phyloP scores from a whole-genome alignment of 306 rosid species.

The Comarum palustre region DNA sequence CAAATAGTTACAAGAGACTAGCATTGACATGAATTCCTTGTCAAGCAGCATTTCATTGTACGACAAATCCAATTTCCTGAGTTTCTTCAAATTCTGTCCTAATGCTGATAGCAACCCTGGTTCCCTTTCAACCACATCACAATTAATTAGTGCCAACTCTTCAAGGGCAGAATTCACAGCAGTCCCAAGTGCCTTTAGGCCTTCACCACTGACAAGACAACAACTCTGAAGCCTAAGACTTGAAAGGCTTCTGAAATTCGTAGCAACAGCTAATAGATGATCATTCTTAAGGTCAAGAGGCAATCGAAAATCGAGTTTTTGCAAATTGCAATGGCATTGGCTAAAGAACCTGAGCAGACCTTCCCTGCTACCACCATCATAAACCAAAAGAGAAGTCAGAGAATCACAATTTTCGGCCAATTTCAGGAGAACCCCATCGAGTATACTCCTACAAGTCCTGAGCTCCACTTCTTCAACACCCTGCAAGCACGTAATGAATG shows the following conservation, averaged over 20 bases:
- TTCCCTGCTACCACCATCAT: conserved; percentile 84
- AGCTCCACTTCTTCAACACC: conserved; percentile 59
- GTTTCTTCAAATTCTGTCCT: conserved; percentile 65
- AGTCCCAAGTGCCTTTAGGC: conserved; percentile 50
- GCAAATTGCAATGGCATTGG: conserved; percentile 35
- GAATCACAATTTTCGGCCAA: conserved; percentile 49
- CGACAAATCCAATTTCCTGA: conserved; percentile 73
- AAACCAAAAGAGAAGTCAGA: conserved; percentile 56
- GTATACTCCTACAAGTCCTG: conserved; percentile 70
- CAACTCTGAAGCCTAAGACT: conserved; percentile 75
- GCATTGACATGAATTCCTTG: conserved; percentile 67
- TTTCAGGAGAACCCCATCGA: conserved; percentile 58
- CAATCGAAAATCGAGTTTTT: conserved; percentile 62
- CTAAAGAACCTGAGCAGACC: conserved; percentile 55
- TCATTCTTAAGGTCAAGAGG: conserved; percentile 78
- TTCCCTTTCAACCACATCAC: conserved; percentile 82
- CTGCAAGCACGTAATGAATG: conserved; percentile 52
- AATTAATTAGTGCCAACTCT: conserved; percentile 73
- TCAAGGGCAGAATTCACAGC: conserved; percentile 49
- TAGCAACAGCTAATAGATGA: conserved; percentile 55
- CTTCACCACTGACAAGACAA: conserved; percentile 76
- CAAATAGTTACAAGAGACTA: conserved; percentile 59
- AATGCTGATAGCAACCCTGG: conserved; percentile 70
- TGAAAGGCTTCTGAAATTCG: conserved; percentile 38
- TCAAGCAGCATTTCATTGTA: conserved; percentile 69